Percentiles rank a stretch among this genome's conserved stretches.
Conservation (phyloP, 495 filamentous ascomycete species). For the Talaromyces wortmannii region DNA sequence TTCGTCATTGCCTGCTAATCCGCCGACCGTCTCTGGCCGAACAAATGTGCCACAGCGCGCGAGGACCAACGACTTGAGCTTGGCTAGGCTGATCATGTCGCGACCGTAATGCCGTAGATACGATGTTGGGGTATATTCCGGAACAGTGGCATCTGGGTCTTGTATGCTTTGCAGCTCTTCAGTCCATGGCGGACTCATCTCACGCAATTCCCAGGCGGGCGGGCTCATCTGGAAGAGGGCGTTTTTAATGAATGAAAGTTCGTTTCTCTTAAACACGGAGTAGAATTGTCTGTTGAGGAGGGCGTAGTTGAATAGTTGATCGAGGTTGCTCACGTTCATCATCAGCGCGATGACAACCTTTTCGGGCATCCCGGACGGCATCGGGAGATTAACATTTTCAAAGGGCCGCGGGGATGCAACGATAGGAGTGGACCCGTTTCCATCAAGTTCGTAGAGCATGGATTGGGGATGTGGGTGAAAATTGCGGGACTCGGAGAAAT, state of each 20-base stretch:
- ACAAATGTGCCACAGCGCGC: conserved; percentile 52
- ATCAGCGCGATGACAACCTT: conserved; percentile 45
- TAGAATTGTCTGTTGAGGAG: conserved; percentile 53
- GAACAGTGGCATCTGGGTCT: conserved; percentile 40
- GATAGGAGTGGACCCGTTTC: conserved; percentile 20
- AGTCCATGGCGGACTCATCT: conserved; percentile 52
- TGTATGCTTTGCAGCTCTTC: conserved; percentile 32
- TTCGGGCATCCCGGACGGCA: conserved; percentile 39
- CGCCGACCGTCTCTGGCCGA: conserved; percentile 49
- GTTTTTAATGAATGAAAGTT: conserved; percentile 48
- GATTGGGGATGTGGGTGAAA: not conserved
- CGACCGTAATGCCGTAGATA: conserved; percentile 51
- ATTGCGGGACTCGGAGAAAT: not conserved
- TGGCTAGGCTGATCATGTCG: conserved; percentile 52
- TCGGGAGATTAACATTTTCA: conserved; percentile 10
- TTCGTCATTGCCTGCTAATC: conserved; percentile 44
- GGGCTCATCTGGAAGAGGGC: conserved; percentile 50
- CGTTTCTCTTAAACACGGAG: conserved; percentile 52
- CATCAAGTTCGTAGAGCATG: conserved; percentile 31
- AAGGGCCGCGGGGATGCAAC: conserved; percentile 10
- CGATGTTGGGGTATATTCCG: conserved; percentile 49
- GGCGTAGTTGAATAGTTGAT: conserved; percentile 53
- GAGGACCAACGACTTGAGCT: conserved; percentile 53
- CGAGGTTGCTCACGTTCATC: conserved; percentile 38
- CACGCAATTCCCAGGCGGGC: conserved; percentile 60